Conservation (phyloP, 2,329 filamentous ascomycete species). For the Mariannaea sp. region DNA sequence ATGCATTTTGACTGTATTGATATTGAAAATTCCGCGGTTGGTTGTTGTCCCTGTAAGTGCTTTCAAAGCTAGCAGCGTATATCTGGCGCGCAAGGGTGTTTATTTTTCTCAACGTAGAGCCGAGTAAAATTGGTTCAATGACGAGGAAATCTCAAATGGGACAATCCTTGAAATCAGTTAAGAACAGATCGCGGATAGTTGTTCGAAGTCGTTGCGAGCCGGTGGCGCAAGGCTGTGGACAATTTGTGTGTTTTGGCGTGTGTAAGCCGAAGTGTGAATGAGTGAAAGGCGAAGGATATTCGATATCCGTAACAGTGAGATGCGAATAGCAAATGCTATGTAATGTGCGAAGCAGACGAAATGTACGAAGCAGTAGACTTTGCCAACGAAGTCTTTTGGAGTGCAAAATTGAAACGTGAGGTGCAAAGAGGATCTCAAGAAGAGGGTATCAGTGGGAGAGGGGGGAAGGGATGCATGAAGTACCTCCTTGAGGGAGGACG, state of each 20-base stretch:
- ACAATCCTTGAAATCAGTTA: slow-evolving; percentile 4
- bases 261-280: slow-evolving; percentile 25
- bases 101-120: slow-evolving; percentile 15
- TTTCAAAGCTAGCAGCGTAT: slow-evolving; percentile 28
- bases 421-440: slow-evolving; percentile 26
- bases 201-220: slow-evolving; percentile 10
- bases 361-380: slow-evolving; percentile 48
- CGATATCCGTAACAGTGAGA: slow-evolving; percentile 34
- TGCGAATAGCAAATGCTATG: slow-evolving; percentile 20
- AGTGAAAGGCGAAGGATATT: slow-evolving; percentile 31
- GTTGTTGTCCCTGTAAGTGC: slow-evolving; percentile 31
- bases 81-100: slow-evolving; percentile 21
- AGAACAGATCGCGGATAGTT: slow-evolving; percentile 9
- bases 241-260: slow-evolving; percentile 12
- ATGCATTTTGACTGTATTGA: slow-evolving; percentile 42
- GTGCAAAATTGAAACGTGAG: slow-evolving; percentile 32
- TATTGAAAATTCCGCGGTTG: slow-evolving; percentile 10
- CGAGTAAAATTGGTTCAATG: not conserved
- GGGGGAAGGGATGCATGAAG: slow-evolving; percentile 31
- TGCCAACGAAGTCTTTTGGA: slow-evolving; percentile 65
- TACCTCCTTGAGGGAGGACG: slow-evolving; percentile 23
- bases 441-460: slow-evolving; percentile 17
- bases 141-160: slow-evolving; percentile 12
- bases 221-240: slow-evolving; percentile 14
- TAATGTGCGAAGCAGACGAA: slow-evolving; percentile 30